These are phyloP conservation scores for Puccinellia tenuiflora DNA, from an alignment of 176 grass and related monocot species.

Conservation along the genomic window DNA sequence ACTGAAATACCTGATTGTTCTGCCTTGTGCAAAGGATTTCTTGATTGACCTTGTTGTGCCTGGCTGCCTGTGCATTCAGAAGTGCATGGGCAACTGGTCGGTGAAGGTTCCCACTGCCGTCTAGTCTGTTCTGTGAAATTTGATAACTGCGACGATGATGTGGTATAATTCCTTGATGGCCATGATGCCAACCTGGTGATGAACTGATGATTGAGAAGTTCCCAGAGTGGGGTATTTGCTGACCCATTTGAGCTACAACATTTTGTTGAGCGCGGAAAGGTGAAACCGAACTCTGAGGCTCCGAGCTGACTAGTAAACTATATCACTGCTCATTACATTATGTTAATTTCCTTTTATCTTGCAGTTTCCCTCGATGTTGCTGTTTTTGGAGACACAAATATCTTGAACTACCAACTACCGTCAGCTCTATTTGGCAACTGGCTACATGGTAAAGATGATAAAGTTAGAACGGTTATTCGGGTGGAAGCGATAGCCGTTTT, in stretches of 20 bases:
- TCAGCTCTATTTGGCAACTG: too few relatives aligned
- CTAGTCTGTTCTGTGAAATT: conserved; percentile 61
- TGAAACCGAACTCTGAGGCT: conserved; percentile 23
- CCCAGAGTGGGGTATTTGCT: conserved; percentile 64
- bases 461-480: too few relatives aligned
- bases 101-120: conserved; percentile 81
- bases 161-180: conserved; percentile 35
- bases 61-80: conserved; percentile 28
- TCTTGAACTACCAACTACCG: conserved; percentile 74
- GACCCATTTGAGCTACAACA: conserved; percentile 88
- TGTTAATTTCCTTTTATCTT: conserved; percentile 11
- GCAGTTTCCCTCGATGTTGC: conserved; percentile 58
- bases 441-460: too few relatives aligned
- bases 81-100: conserved; percentile 40
- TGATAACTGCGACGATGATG: conserved; percentile 14
- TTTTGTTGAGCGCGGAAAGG: conserved; percentile 63
- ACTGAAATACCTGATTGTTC: conserved; percentile 20
- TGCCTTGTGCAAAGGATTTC: conserved; percentile 33
- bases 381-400: conserved; percentile 85
- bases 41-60: conserved; percentile 17
- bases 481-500: too few relatives aligned
- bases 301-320: not conserved
- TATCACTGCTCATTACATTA: not conserved
- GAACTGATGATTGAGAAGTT: conserved; percentile 72
- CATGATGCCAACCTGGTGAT: conserved; percentile 43